phyloP scores from a whole-genome alignment of 352 stramenopile species.

The Plasmopara muralis region DNA sequence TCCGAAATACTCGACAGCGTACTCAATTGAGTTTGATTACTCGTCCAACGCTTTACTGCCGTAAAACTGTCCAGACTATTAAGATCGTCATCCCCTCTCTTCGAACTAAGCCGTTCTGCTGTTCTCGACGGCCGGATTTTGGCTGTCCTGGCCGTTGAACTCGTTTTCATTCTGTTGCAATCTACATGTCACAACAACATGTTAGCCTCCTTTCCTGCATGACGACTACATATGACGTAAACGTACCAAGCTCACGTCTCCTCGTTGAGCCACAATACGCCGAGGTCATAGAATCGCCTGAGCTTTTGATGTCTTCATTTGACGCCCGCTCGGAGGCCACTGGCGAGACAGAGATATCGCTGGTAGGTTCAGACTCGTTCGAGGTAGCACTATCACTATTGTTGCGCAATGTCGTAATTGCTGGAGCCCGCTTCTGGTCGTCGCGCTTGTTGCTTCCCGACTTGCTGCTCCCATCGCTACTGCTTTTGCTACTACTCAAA shows the following conservation, averaged over 20 bases:
- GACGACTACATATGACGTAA: not conserved
- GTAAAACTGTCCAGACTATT: slow-evolving; percentile 15
- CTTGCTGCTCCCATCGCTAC: slow-evolving; percentile 6
- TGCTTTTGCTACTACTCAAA: slow-evolving; percentile 19
- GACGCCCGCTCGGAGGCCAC: slow-evolving; percentile 19
- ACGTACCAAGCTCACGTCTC: slow-evolving; percentile 32
- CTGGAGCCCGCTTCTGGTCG: slow-evolving; percentile 10
- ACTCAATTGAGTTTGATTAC: slow-evolving; percentile 26
- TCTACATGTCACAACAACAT: slow-evolving; percentile 16
- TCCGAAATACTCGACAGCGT: slow-evolving; percentile 23
- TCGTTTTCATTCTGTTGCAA: slow-evolving; percentile 22
- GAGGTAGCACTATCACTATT: slow-evolving; percentile 34
- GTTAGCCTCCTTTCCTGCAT: slow-evolving; percentile 9
- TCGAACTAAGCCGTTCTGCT: slow-evolving; percentile 1
- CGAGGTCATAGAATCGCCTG: slow-evolving; percentile 6
- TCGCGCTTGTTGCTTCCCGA: slow-evolving; percentile 20
- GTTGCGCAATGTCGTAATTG: slow-evolving; percentile 12
- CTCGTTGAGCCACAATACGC: slow-evolving; percentile 26
- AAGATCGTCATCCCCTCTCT: slow-evolving; percentile 18
- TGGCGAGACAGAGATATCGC: slow-evolving; percentile 27
- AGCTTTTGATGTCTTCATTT: not conserved
- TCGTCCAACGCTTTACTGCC: slow-evolving; percentile 15
- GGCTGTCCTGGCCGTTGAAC: slow-evolving; percentile 12
- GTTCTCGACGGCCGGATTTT: slow-evolving; percentile 10
- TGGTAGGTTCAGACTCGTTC: slow-evolving; percentile 35